Evolutionary conservation across 345 rosid species (phyloP).

Genomic region (Geranium rotundifolium): DNA sequence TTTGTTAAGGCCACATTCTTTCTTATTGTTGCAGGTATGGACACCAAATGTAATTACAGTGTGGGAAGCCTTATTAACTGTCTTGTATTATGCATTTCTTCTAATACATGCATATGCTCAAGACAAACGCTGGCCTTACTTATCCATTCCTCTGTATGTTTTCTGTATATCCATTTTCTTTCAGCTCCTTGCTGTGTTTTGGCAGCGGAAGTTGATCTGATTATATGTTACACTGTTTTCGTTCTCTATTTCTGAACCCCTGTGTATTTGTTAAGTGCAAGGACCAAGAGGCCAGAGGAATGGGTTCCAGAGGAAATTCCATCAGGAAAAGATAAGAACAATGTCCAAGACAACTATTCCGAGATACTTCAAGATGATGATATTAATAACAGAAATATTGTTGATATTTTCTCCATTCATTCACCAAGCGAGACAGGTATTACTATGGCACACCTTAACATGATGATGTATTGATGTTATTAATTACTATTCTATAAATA

Average conservation of each 20-base stretch:
- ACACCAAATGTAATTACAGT: constrained; percentile 74
- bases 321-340: constrained; percentile 19
- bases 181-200: not conserved
- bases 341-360: constrained; percentile 27
- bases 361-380: constrained; percentile 32
- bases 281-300: constrained; percentile 81
- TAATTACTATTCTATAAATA: too few species aligned
- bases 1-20: constrained; percentile 9
- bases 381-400: constrained; percentile 35
- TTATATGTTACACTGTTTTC: constrained; percentile 1
- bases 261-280: constrained; percentile 29
- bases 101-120: constrained; percentile 76
- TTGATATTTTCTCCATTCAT: constrained; percentile 82
- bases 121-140: constrained; percentile 91
- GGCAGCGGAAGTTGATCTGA: not conserved
- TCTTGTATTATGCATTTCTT: constrained; percentile 65
- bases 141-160: constrained; percentile 75
- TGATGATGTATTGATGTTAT: too few species aligned
- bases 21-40: constrained; percentile 55
- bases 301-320: constrained; percentile 79
- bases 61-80: constrained; percentile 83
- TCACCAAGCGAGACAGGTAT: constrained; percentile 41
- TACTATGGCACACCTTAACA: constrained; percentile 3
- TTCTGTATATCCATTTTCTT: constrained; percentile 1
- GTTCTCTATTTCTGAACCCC: constrained; percentile 11